These are phyloP conservation scores for Endogone sp. DNA, from an alignment of 192 early-diverging fungal genomes.

Conservation along the genomic window DNA sequence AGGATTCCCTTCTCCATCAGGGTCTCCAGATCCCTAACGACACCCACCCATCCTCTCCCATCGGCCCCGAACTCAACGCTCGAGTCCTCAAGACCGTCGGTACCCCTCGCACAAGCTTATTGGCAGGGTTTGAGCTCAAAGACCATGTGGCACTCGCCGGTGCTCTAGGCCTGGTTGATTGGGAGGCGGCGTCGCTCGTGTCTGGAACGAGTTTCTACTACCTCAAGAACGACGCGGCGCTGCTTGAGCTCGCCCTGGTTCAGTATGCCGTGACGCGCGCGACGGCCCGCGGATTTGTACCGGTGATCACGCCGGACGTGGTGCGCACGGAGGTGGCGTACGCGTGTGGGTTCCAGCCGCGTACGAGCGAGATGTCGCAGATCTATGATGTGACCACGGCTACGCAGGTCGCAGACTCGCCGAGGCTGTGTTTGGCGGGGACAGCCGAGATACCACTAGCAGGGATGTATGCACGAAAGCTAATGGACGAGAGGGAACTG, in stretches of 20 bases:
- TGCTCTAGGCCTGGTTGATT: conserved; percentile 70
- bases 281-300: conserved; percentile 64
- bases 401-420: conserved; percentile 31
- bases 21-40: conserved; percentile 76
- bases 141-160: conserved; percentile 73
- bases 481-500: conserved; percentile 51
- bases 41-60: conserved; percentile 67
- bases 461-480: conserved; percentile 72
- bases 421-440: conserved; percentile 71
- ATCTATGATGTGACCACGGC: conserved; percentile 67
- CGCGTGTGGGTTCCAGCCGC: conserved; percentile 88
- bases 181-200: conserved; percentile 75
- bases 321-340: conserved; percentile 75
- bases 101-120: conserved; percentile 22
- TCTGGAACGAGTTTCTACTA: conserved; percentile 85
- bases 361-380: conserved; percentile 74
- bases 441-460: conserved; percentile 93
- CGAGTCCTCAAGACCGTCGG: conserved; percentile 46
- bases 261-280: conserved; percentile 84
- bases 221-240: conserved; percentile 78
- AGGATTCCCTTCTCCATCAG: conserved; percentile 51
- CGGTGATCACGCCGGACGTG: conserved; percentile 79
- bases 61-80: conserved; percentile 72
- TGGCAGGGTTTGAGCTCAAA: conserved; percentile 27
- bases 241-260: conserved; percentile 83